Percentiles rank a stretch among this genome's conserved stretches.
Evolutionary conservation across 2,329 filamentous ascomycete species (phyloP).

Genomic region (Talaromyces pinophilus): DNA sequence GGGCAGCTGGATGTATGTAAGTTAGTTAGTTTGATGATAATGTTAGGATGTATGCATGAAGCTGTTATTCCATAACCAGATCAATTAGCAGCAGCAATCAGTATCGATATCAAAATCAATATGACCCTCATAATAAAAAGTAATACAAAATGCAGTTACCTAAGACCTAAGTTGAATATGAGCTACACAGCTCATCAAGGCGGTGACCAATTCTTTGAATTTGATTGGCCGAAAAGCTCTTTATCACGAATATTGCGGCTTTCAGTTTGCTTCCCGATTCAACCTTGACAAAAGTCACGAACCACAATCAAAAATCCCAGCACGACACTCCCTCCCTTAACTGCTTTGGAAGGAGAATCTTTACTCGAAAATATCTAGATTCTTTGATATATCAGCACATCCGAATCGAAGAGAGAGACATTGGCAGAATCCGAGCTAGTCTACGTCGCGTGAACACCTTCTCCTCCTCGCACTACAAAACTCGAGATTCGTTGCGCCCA

Average conservation of each 20-base stretch:
- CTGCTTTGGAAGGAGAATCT: neutral
- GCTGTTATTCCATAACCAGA: neutral
- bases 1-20: neutral
- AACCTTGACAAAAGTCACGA: neutral
- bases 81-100: neutral
- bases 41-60: neutral
- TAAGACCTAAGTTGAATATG: neutral
- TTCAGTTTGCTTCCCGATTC: neutral
- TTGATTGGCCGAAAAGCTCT: conserved; percentile 19
- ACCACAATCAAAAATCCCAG: neutral
- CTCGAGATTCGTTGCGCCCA: conserved; percentile 20
- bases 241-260: conserved; percentile 9
- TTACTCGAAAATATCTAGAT: too few relatives aligned
- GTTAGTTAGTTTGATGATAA: neutral
- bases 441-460: conserved; percentile 15
- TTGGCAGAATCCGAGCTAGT: neutral
- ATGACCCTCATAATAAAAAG: neutral
- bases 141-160: neutral
- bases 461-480: neutral
- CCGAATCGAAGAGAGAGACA: neutral
- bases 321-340: neutral
- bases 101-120: neutral
- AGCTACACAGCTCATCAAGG: conserved; percentile 10
- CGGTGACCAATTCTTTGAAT: neutral
- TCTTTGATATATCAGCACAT: neutral